phyloP scores from a whole-genome alignment of 148 eudicot genomes.

The Bassia scoparia region DNA sequence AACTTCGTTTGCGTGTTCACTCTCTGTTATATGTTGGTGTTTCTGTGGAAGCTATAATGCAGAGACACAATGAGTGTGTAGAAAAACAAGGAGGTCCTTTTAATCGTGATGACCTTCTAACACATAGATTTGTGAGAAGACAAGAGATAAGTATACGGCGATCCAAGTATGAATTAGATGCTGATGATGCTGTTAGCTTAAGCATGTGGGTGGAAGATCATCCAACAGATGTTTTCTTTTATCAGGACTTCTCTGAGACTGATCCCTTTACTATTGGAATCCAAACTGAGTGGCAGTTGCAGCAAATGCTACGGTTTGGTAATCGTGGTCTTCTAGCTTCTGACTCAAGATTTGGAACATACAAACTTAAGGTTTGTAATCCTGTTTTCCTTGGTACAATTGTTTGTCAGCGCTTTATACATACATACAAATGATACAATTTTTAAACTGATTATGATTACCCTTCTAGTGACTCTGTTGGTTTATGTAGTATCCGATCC shows the following conservation, averaged over 20 bases:
- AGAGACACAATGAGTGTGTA: conserved; percentile 84
- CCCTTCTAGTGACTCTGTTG: conserved; percentile 27
- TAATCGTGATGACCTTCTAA: conserved; percentile 89
- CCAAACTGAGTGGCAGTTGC: conserved; percentile 98
- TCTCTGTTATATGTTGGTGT: conserved; percentile 86
- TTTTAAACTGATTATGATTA: conserved; percentile 20
- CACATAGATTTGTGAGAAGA: conserved; percentile 81
- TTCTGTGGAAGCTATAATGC: conserved; percentile 93
- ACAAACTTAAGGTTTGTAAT: conserved; percentile 73
- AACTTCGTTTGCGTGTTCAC: conserved; percentile 76
- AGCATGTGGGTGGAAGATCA: conserved; percentile 83
- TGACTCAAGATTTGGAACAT: conserved; percentile 73
- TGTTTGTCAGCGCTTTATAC: neutral
- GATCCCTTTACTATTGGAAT: conserved; percentile 75
- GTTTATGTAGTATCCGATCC: conserved; percentile 68
- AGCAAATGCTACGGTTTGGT: conserved; percentile 90
- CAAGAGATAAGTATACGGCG: conserved; percentile 88
- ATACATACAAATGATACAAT: neutral
- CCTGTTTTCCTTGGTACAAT: conserved; percentile 1
- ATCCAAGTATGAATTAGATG: conserved; percentile 62
- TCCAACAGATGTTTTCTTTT: conserved; percentile 64
- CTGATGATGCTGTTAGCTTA: conserved; percentile 80
- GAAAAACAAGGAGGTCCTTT: conserved; percentile 87
- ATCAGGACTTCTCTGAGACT: conserved; percentile 68
- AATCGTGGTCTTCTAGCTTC: conserved; percentile 69